Conservation (phyloP, 2,329 filamentous ascomycete genomes). For the Alternaria sp. region DNA sequence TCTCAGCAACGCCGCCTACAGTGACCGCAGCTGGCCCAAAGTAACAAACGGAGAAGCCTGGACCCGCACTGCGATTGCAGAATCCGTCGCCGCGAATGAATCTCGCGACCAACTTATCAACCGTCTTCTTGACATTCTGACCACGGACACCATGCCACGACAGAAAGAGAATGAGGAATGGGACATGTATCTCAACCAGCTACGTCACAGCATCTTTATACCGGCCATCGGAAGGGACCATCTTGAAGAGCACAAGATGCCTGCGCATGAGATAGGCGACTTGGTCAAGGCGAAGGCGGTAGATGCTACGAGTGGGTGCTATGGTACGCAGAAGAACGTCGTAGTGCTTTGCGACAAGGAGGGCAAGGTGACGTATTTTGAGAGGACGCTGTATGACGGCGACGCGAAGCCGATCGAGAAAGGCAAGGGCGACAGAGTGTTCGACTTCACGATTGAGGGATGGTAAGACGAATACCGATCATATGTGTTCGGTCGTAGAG, state of each 20-base stretch:
- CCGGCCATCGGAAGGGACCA: constrained; percentile 60
- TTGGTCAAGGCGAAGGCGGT: constrained; percentile 47
- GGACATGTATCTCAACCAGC: constrained; percentile 62
- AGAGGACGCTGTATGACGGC: constrained; percentile 65
- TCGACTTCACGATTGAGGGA: constrained; percentile 57
- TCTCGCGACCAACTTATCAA: constrained; percentile 58
- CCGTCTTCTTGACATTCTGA: constrained; percentile 60
- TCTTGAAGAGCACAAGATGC: constrained; percentile 47
- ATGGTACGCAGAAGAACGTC: constrained; percentile 70
- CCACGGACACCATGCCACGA: constrained; percentile 61
- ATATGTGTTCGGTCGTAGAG: too few species aligned
- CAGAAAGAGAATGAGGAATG: constrained; percentile 57
- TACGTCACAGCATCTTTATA: constrained; percentile 67
- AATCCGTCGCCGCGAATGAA: constrained; percentile 52
- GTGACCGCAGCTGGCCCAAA: constrained; percentile 67
- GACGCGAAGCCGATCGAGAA: constrained; percentile 55
- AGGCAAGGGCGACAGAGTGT: constrained; percentile 55
- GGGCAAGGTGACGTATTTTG: constrained; percentile 66
- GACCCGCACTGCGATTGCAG: constrained; percentile 57
- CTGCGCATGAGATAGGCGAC: constrained; percentile 47
- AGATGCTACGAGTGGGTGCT: constrained; percentile 57
- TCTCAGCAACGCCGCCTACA: constrained; percentile 67
- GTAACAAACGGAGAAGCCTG: constrained; percentile 63
- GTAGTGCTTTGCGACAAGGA: constrained; percentile 62
- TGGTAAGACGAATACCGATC: constrained; percentile 26